Evolutionary conservation across 495 filamentous ascomycete species (phyloP), one percentile per base, ranked within the genome.

Genomic region (Sordaria brevicollis): DNA sequence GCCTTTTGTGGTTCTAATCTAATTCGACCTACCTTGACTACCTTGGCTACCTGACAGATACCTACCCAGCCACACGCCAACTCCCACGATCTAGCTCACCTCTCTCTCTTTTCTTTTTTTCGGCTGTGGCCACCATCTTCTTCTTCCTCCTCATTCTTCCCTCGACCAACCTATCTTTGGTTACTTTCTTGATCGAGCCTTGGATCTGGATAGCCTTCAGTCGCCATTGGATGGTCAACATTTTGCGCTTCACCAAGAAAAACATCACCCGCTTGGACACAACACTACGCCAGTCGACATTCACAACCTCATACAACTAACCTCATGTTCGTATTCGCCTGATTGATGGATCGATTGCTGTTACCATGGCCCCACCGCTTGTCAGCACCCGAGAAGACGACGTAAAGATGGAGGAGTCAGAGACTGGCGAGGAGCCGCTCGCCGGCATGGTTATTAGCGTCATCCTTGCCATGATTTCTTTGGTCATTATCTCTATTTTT

Each of bases 401-500:
- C 0, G 67, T 21, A 25, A 11, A 66, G 6, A 49, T 49, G n/a
- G 54, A 35, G 15, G 65, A 36, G 29, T 49, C 66, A 17, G 68
- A 65, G 13, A 36, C 43, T 15, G 67, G 69, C 54, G 68, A 69
- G 35, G 77, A 80, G 57, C 78, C 80, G 11, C 68, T 79, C 25
- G 74, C 76, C 8, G 83, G 81, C 36, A 74, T 76, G 43, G 73
- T 84, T 21, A 71, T 82, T 41, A 81, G 81, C 62, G 77, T 83
- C 35, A 74, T 81, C 37, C 73, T 86, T 4, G 79, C 79, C 15
- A 75, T 85, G 73, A 57, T 77, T 21, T 81, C 84, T 1, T 73
- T 80, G 29, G 78, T 77, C 13, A 77, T 81, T 4, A 72, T 86
- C 11, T 78, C 84, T 17, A 73, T 78, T 19, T 85, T 85, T 73